Percentiles rank a stretch among this genome's conserved stretches.
These are phyloP conservation scores for Fusarium goolgardi DNA, from an alignment of 2,329 filamentous ascomycete species.

Conservation along the genomic window DNA sequence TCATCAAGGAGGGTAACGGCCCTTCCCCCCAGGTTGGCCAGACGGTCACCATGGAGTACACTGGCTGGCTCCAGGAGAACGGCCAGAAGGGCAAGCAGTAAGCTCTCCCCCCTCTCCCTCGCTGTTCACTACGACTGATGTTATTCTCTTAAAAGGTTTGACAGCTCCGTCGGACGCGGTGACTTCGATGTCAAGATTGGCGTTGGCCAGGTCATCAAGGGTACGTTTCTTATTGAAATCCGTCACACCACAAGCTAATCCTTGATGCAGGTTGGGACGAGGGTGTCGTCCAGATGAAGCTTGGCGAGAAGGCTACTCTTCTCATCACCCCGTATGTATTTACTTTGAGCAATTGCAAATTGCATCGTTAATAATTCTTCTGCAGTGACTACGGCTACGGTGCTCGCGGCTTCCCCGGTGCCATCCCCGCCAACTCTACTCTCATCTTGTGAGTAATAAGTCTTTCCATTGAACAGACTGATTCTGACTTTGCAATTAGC, in stretches of 20 bases:
- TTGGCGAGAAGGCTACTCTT: slow-evolving; percentile 89
- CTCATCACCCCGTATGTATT: slow-evolving; percentile 70
- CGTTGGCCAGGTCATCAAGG: slow-evolving; percentile 85
- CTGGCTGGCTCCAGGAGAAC: slow-evolving; percentile 79
- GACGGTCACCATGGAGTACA: slow-evolving; percentile 89
- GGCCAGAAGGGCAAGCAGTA: slow-evolving; percentile 79
- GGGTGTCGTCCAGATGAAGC: slow-evolving; percentile 84
- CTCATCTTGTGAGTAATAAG: slow-evolving; percentile 85
- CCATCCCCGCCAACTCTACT: slow-evolving; percentile 79
- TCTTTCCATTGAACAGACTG: not conserved
- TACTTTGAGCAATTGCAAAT: not conserved
- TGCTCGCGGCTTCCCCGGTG: slow-evolving; percentile 75
- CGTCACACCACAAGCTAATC: not conserved
- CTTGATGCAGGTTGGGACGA: slow-evolving; percentile 78
- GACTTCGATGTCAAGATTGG: slow-evolving; percentile 85
- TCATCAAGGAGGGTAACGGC: slow-evolving; percentile 70
- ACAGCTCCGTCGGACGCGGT: slow-evolving; percentile 81
- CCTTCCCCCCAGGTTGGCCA: slow-evolving; percentile 73
- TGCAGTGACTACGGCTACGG: slow-evolving; percentile 74
- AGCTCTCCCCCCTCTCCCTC: slow-evolving; percentile 48
- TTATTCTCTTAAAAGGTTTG: slow-evolving; percentile 76
- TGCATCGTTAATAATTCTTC: slow-evolving; percentile 32
- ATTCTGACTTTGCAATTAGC: slow-evolving; percentile 55
- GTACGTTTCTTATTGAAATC: slow-evolving; percentile 59
- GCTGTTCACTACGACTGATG: slow-evolving; percentile 17